Base-by-base conservation (phyloP, 2,329 filamentous ascomycete genomes). In the Chaetomium sp. region DNA sequence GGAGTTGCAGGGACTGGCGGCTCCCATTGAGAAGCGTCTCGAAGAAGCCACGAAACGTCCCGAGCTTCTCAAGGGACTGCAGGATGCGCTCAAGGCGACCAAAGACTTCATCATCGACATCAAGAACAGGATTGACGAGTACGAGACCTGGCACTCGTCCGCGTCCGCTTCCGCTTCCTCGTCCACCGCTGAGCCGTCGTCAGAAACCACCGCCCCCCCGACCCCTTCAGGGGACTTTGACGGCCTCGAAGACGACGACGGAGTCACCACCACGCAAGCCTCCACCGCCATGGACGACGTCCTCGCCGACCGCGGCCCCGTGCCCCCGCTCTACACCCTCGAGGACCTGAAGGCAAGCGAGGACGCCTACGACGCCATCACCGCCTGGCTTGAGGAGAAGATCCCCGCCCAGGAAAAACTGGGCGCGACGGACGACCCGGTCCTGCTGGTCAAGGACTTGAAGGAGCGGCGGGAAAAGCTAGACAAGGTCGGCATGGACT, bases 341-440 rank as follows among this genome's bases (percentile, higher is more conserved):
- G 81, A 86, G 35, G 91, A 97, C 65, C 75, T 96, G 36, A 76
- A 79, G 43, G 74, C 78, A 48, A 75, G 94, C 32, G 79, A 85
- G 51, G 77, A 80, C 9, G 73, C 84, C 14, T 81, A 85, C 65
- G 79, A 82, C 34, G 78, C 81, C 11, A 82, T 85, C 14, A 74
- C 79, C 12, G 76, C 79, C 19, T 99, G 92, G 92, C 77, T 99
- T 19, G 80, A 84, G 36, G 80, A 87, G 61, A 86, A 88, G 67
- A 72, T 88, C 48, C 75, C 78, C 2, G 79, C 80, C 63, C 92
- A 97, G 71, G 81, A 84, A 35, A 85, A 82, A 62, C 81, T 96
- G 3, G 74, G 79, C 12, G 72, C 77, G 1, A 84, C 84, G 2
- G 88, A 89, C 8, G 85, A 97, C 62, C 88, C 90, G 0, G 85